phyloP scores from a whole-genome alignment of 305 asterid genomes.

The Caryopteris hybrid region DNA sequence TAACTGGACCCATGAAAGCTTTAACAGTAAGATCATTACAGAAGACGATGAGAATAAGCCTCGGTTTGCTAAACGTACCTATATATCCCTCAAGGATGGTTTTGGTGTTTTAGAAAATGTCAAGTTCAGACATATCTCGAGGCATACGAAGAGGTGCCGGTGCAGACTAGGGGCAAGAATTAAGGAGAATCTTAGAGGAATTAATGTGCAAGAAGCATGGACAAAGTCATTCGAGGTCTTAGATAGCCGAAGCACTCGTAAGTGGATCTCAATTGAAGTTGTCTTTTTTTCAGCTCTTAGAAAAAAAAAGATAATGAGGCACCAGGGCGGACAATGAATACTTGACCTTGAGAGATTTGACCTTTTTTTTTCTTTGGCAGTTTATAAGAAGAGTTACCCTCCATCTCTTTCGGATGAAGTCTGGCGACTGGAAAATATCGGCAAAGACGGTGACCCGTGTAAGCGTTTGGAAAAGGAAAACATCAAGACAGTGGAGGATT shows the following conservation, averaged over 20 bases:
- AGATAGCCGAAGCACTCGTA: slow-evolving; percentile 33
- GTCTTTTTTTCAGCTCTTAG: slow-evolving; percentile 8
- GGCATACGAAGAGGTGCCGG: slow-evolving; percentile 29
- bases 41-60: slow-evolving; percentile 36
- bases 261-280: slow-evolving; percentile 3
- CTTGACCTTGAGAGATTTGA: too few species aligned
- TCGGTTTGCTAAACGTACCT: slow-evolving; percentile 34
- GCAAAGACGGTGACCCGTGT: slow-evolving; percentile 26
- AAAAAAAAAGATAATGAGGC: too few species aligned
- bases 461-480: slow-evolving; percentile 9
- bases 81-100: slow-evolving; percentile 37
- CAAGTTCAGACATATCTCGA: slow-evolving; percentile 30
- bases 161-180: slow-evolving; percentile 49
- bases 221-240: slow-evolving; percentile 31
- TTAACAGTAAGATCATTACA: slow-evolving; percentile 18
- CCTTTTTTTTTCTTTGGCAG: slow-evolving; percentile 25
- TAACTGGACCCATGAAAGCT: slow-evolving; percentile 24
- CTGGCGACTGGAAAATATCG: slow-evolving; percentile 35
- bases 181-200: slow-evolving; percentile 17
- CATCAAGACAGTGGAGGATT: slow-evolving; percentile 33
- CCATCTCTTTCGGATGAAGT: slow-evolving; percentile 40
- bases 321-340: too few species aligned
- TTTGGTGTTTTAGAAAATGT: slow-evolving; percentile 20
- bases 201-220: slow-evolving; percentile 30
- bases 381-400: slow-evolving; percentile 28